Evolutionary conservation across 345 rosid genomes (phyloP).

Genomic region (Gossypium turneri): DNA sequence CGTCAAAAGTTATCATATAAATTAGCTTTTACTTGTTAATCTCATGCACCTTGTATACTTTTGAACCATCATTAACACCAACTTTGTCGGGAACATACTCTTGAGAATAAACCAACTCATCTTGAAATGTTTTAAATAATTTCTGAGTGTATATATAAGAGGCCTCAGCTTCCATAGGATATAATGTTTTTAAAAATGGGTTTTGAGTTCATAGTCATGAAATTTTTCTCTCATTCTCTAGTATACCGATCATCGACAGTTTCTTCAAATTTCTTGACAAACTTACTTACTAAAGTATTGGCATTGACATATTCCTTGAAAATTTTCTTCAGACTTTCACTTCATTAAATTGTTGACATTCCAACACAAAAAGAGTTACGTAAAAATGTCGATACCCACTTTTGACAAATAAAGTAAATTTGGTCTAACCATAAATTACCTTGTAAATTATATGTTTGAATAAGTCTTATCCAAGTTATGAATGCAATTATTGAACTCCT

Average conservation of each 20-base stretch:
- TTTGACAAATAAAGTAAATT: background rate
- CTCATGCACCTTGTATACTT: background rate
- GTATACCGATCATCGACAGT: background rate
- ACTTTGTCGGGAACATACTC: background rate
- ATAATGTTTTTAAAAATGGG: background rate
- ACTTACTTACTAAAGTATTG: background rate
- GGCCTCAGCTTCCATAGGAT: background rate
- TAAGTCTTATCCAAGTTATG: background rate
- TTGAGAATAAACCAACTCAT: background rate
- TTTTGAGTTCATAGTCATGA: background rate
- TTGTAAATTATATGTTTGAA: background rate
- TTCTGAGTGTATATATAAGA: background rate
- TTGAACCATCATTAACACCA: background rate
- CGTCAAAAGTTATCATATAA: too few relatives aligned
- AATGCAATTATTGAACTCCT: too few relatives aligned
- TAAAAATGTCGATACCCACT: background rate
- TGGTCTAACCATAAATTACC: background rate
- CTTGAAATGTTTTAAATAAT: background rate
- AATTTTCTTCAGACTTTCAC: background rate
- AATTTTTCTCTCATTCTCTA: background rate
- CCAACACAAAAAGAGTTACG: background rate
- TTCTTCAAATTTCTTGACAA: background rate
- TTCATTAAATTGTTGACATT: background rate
- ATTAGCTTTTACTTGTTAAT: background rate
- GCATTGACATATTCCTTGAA: background rate